A percentile compares a stretch with the other conserved stretches of the same genome.
phyloP scores from a whole-genome alignment of 208 protist genomes.

The Acanthamoeba pearcei region DNA sequence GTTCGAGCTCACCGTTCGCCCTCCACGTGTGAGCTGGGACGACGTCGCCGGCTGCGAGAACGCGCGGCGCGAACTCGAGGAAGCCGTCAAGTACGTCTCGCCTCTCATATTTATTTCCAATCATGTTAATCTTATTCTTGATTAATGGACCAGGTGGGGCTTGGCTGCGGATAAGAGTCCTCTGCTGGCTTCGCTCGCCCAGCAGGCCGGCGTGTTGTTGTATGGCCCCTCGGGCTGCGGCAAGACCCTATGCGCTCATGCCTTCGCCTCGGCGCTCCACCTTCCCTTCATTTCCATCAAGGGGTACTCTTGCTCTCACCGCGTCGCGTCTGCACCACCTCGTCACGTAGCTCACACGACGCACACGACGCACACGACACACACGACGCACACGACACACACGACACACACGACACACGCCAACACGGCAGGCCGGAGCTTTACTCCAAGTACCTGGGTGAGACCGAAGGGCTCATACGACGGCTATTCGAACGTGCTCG shows the following conservation, averaged over 20 bases:
- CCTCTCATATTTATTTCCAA: not conserved
- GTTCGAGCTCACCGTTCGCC: slow-evolving; percentile 37
- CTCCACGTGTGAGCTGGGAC: not conserved
- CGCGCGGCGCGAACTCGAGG: slow-evolving; percentile 15
- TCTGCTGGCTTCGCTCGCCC: slow-evolving; percentile 85
- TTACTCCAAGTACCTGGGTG: slow-evolving; percentile 92
- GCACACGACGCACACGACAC: no score
- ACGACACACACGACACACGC: slow-evolving; percentile 78
- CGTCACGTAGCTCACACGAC: no score
- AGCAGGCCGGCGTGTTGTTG: slow-evolving; percentile 87
- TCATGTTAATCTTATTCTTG: not conserved
- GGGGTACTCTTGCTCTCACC: slow-evolving; percentile 5
- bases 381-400: no score
- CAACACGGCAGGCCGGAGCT: slow-evolving; percentile 94
- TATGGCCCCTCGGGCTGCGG: slow-evolving; percentile 87
- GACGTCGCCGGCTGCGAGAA: slow-evolving; percentile 26
- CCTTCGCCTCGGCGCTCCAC: slow-evolving; percentile 77
- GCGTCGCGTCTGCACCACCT: not conserved
- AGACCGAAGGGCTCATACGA: slow-evolving; percentile 91
- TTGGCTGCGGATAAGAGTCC: slow-evolving; percentile 87
- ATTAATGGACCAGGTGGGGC: not conserved
- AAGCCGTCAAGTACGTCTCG: not conserved
- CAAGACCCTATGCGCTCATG: slow-evolving; percentile 88
- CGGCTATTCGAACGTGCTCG: slow-evolving; percentile 91
- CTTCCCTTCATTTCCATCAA: slow-evolving; percentile 57